Percentiles rank a stretch among this genome's conserved stretches.
These are phyloP conservation scores for Neurospora sp. DNA, from an alignment of 495 filamentous ascomycete species.

Conservation along the genomic window DNA sequence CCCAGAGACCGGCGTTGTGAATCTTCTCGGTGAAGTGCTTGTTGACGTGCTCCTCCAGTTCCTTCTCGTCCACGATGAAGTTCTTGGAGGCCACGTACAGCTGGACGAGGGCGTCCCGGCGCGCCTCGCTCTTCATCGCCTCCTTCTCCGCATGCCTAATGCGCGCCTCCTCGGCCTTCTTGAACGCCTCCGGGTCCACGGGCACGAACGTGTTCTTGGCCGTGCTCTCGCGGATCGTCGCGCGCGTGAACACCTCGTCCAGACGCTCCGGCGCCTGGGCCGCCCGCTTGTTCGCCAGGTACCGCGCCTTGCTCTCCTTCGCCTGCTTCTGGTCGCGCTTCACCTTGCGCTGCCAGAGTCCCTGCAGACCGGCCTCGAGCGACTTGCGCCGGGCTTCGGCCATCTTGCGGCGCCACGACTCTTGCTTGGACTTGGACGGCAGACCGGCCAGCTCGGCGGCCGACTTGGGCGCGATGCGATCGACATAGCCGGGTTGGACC, in stretches of 20 bases:
- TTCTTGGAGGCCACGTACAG: conserved; percentile 36
- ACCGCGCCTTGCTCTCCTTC: conserved; percentile 5
- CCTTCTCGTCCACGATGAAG: conserved; percentile 37
- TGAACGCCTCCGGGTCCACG: conserved; percentile 27
- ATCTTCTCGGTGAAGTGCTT: conserved; percentile 19
- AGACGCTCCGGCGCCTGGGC: conserved; percentile 28
- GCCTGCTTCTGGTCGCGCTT: conserved; percentile 5
- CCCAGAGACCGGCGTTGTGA: not conserved
- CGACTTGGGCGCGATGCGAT: conserved; percentile 17
- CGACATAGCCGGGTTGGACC: conserved; percentile 19
- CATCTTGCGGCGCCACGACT: conserved; percentile 24
- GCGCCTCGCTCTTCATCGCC: conserved; percentile 24
- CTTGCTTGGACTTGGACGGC: conserved; percentile 19
- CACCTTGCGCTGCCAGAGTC: conserved; percentile 30
- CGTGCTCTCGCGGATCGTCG: conserved; percentile 23
- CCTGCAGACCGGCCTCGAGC: conserved; percentile 25
- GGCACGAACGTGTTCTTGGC: conserved; percentile 16
- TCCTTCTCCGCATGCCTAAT: conserved; percentile 10
- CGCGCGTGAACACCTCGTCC: conserved; percentile 36
- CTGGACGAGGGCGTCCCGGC: conserved; percentile 35
- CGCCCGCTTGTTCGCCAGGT: conserved; percentile 16
- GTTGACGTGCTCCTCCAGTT: conserved; percentile 28
- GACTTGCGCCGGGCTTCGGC: conserved; percentile 28
- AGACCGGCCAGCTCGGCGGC: conserved; percentile 11
- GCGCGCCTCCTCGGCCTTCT: conserved; percentile 15